Conservation (phyloP, 805 yeast species). For the Candida insectorum region DNA sequence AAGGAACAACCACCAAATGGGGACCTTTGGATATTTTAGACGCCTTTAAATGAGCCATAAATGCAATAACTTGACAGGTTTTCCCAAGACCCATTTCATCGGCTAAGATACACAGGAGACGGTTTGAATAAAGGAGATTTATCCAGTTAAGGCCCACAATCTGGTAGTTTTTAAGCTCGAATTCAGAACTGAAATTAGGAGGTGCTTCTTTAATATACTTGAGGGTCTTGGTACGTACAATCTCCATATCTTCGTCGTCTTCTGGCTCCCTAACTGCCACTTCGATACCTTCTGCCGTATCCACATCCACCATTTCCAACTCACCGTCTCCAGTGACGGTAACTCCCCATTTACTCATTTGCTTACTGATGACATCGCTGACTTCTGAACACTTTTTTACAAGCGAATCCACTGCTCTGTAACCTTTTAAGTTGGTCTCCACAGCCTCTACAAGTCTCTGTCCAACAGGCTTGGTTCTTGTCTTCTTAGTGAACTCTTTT, state of each 20-base stretch:
- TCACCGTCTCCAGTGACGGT: conserved; percentile 67
- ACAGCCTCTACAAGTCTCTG: conserved; percentile 71
- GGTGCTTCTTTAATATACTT: conserved; percentile 72
- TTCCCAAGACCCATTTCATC: conserved; percentile 99
- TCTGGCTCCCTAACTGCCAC: conserved; percentile 17
- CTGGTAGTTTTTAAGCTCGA: conserved; percentile 82
- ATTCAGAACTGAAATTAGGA: conserved; percentile 52
- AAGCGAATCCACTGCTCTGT: conserved; percentile 91
- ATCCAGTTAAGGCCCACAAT: conserved; percentile 98
- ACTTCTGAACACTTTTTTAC: conserved; percentile 78
- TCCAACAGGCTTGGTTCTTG: conserved; percentile 56
- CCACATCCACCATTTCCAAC: conserved; percentile 55
- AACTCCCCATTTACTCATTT: conserved; percentile 89
- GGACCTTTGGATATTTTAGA: conserved; percentile 60
- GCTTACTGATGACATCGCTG: conserved; percentile 66
- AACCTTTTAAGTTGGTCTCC: conserved; percentile 72
- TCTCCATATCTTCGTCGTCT: conserved; percentile 35
- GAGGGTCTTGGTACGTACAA: conserved; percentile 22
- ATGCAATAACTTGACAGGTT: conserved; percentile 93
- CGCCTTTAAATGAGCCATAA: conserved; percentile 80
- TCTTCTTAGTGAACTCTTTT: conserved; percentile 20
- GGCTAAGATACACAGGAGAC: conserved; percentile 88
- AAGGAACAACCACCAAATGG: conserved; percentile 91
- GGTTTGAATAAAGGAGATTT: conserved; percentile 68
- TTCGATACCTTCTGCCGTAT: conserved; percentile 19